Conservation (phyloP, 306 rosid genomes). For the Argentina anserina region DNA sequence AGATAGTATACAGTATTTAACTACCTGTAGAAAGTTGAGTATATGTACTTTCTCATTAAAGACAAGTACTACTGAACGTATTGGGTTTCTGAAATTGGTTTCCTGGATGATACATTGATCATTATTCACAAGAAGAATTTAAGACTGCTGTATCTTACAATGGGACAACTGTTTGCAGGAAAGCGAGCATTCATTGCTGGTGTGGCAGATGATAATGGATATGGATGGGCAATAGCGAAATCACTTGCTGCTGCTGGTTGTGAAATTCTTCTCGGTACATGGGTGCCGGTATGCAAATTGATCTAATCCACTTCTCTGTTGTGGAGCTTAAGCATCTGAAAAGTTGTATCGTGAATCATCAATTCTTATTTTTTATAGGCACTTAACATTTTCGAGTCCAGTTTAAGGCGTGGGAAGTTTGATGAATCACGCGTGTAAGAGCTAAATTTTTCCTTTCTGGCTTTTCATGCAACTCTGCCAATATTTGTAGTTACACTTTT, state of each 20-base stretch:
- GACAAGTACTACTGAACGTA: neutral
- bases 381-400: constrained; percentile 88
- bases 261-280: constrained; percentile 91
- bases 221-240: constrained; percentile 99
- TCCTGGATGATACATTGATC: neutral
- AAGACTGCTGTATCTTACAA: neutral
- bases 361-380: constrained; percentile 45
- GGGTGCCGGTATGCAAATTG: constrained; percentile 86
- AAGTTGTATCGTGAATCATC: neutral
- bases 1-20: neutral
- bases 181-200: constrained; percentile 98
- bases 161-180: constrained; percentile 42
- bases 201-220: constrained; percentile 95
- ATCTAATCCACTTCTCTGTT: neutral
- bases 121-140: neutral
- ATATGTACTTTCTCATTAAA: neutral
- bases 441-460: neutral
- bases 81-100: neutral
- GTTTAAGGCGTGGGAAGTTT: constrained; percentile 86
- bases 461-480: neutral
- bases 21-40: neutral
- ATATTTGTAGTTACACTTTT: neutral
- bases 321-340: neutral
- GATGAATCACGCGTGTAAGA: constrained; percentile 76
- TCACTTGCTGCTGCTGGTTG: constrained; percentile 97